These are phyloP conservation scores for Vitis labrusca DNA, from an alignment of 164 flowering plant species.

Conservation along the genomic window DNA sequence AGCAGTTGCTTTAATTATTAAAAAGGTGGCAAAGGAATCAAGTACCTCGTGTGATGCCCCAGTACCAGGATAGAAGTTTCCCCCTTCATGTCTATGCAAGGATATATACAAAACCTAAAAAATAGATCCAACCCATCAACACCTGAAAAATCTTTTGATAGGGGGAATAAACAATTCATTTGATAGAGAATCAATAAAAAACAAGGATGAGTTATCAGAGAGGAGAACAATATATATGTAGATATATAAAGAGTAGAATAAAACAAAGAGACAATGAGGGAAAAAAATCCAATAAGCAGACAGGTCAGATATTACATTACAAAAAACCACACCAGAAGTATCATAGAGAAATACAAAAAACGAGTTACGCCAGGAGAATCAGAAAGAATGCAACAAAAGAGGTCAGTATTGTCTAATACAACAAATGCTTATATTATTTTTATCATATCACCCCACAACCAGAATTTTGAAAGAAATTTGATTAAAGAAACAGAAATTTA, in stretches of 20 bases:
- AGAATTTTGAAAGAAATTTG: no score
- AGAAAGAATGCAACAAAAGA: neutral
- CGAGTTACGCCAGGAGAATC: neutral
- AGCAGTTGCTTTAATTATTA: neutral
- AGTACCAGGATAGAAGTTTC: slow-evolving; percentile 91
- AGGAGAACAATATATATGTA: no score
- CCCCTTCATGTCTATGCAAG: slow-evolving; percentile 89
- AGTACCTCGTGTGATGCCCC: slow-evolving; percentile 90
- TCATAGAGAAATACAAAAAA: neutral
- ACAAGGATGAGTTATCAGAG: no score
- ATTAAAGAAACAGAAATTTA: no score
- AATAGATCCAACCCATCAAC: slow-evolving; percentile 5
- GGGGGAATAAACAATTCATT: neutral
- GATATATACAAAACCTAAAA: slow-evolving; percentile 86
- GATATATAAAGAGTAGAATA: no score
- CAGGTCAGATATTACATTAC: neutral
- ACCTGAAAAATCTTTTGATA: neutral
- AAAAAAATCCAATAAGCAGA: neutral
- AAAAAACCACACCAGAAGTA: neutral
- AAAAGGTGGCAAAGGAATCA: neutral
- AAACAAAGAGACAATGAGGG: no score
- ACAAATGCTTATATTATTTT: no score
- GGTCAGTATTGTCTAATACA: no score
- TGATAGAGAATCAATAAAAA: neutral
- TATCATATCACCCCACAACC: no score